Evolutionary conservation across 2,329 filamentous ascomycete species (phyloP).

Genomic region (Alternaria sp.): DNA sequence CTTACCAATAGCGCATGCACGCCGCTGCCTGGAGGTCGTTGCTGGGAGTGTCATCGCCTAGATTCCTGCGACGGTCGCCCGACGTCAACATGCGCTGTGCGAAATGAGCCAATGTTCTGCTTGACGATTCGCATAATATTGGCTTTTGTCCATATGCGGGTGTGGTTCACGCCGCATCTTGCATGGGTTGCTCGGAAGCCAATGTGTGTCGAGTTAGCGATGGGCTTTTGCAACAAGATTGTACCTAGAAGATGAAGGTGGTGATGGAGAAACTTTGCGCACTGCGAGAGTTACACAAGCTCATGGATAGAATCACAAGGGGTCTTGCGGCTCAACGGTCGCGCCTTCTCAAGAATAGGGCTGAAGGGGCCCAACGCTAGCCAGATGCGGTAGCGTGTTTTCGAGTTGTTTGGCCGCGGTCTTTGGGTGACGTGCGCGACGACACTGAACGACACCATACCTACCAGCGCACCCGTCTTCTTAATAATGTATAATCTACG

Average conservation of each 20-base stretch:
- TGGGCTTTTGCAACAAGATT: not conserved
- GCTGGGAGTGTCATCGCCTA: not conserved
- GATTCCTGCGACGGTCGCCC: no score
- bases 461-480: conserved; percentile 18
- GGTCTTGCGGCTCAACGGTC: not conserved
- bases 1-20: not conserved
- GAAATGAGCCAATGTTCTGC: not conserved
- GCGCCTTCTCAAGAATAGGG: not conserved
- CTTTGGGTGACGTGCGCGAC: conserved; percentile 12
- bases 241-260: not conserved
- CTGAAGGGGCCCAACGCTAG: conserved; percentile 2
- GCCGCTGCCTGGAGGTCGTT: not conserved
- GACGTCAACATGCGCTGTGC: not conserved
- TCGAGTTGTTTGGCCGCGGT: conserved; percentile 22
- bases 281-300: not conserved
- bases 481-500: conserved; percentile 40
- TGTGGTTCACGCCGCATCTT: not conserved
- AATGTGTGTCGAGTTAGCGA: not conserved
- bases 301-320: not conserved
- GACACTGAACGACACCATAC: conserved; percentile 13
- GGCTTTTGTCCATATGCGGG: not conserved
- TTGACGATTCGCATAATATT: not conserved
- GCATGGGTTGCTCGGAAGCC: not conserved
- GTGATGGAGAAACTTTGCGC: not conserved
- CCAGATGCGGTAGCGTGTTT: conserved; percentile 26